Evolutionary conservation across 805 yeast genomes (phyloP), one percentile per base, ranked within the genome.

Genomic region (Zygosaccharomyces bailii): DNA sequence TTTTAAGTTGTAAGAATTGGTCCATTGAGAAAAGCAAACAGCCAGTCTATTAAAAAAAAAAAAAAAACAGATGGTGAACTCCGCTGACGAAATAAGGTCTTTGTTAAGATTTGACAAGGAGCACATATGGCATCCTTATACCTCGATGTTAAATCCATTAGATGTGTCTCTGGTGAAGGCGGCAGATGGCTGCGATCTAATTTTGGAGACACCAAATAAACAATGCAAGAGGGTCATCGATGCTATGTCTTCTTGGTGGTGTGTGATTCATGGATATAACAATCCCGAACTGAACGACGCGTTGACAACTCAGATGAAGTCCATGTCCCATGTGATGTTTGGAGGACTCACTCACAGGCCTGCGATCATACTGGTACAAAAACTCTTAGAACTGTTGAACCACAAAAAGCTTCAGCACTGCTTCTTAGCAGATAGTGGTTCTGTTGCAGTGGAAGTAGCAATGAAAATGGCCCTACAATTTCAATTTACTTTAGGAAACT

Each of bases 401-500:
- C 53, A 50, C 33, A 41, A 38, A 2, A 31, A 50, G 17, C 45
- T 59, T 11, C 49, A 52, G 6, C 45, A 50, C 18, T 49, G 55
- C 19, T 57, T 57, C 37, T 44, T 57, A 19, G 60, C 61, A 4
- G 63, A 57, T 42, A 53, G 61, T 25, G 61, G 61, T 11, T 59
- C 61, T 16, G 68, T 66, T 10, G 66, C 69, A 6, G 70, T 69
- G 17, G 73, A 69, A 48, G 67, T 67, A 29, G 67, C 70, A 1
- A 55, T 69, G 56, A 69, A 69, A 42, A 53, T 68, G 58, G 66
- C 69, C 23, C 54, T 61, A n/a, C 63, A 58, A 39, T 61, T 63
- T 29, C 54, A 55, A 4, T 61, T 63, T 30, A 49, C 59, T 9
- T 42, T 48, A 10, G 49, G 45, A 33, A 45, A 54, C 24, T 44